Evolutionary conservation across 2,329 filamentous ascomycete species (phyloP).

Genomic region (Zasmidium cellare): DNA sequence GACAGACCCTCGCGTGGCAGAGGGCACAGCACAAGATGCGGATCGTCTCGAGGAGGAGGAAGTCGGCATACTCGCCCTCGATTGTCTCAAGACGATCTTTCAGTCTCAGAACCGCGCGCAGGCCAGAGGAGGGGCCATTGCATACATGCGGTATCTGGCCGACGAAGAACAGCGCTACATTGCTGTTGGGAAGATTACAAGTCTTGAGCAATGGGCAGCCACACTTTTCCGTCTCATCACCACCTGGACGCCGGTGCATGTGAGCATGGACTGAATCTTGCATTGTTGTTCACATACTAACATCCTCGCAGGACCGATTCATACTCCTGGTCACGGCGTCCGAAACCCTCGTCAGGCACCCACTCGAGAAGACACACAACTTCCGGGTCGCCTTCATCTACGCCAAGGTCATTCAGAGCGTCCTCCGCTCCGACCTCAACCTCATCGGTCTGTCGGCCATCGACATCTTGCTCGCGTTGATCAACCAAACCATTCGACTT

Average conservation of each 20-base stretch:
- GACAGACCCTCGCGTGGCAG: slow-evolving; percentile 65
- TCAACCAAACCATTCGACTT: slow-evolving; percentile 70
- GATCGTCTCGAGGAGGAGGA: slow-evolving; percentile 89
- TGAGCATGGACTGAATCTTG: neutral
- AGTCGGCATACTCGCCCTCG: slow-evolving; percentile 78
- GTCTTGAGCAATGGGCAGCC: slow-evolving; percentile 68
- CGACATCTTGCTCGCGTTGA: slow-evolving; percentile 83
- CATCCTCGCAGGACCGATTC: slow-evolving; percentile 66
- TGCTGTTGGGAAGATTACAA: slow-evolving; percentile 6
- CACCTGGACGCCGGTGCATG: slow-evolving; percentile 85
- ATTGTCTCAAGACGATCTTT: slow-evolving; percentile 85
- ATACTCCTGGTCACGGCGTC: slow-evolving; percentile 81
- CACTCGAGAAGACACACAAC: slow-evolving; percentile 59
- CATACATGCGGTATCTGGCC: slow-evolving; percentile 72
- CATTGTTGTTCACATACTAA: neutral
- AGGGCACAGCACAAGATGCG: slow-evolving; percentile 79
- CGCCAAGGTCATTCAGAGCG: slow-evolving; percentile 74
- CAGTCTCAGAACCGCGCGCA: slow-evolving; percentile 78
- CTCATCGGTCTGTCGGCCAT: slow-evolving; percentile 95
- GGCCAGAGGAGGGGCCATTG: slow-evolving; percentile 72
- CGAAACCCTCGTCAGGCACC: slow-evolving; percentile 70
- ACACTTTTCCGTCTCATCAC: slow-evolving; percentile 77
- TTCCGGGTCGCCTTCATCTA: slow-evolving; percentile 74
- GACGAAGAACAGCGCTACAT: slow-evolving; percentile 26
- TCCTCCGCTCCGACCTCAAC: slow-evolving; percentile 86